Conservation (phyloP, 2,329 filamentous ascomycete genomes). For the Xylogone sp. region DNA sequence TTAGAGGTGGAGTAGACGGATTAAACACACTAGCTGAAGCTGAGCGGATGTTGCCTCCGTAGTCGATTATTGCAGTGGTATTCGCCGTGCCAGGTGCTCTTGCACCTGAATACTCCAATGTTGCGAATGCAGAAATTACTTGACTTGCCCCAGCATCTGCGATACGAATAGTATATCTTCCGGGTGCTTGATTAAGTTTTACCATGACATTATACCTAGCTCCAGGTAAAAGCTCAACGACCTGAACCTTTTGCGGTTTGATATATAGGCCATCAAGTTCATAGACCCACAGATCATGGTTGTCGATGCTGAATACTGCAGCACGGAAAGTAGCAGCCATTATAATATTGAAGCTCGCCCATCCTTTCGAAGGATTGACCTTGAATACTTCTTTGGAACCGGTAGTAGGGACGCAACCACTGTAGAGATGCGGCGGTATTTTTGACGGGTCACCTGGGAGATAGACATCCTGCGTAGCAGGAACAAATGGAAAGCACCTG, state of each 20-base stretch:
- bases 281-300: conserved; percentile 38
- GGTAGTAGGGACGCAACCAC: conserved; percentile 17
- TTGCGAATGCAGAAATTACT: conserved; percentile 31
- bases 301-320: conserved; percentile 32
- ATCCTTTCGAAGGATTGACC: conserved; percentile 29
- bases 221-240: conserved; percentile 19
- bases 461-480: conserved; percentile 8
- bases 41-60: background rate
- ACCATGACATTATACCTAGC: conserved; percentile 29
- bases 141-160: conserved; percentile 12
- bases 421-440: conserved; percentile 18
- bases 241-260: conserved; percentile 31
- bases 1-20: background rate
- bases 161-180: background rate
- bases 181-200: conserved; percentile 30
- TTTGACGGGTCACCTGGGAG: conserved; percentile 6
- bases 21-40: background rate
- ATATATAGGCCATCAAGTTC: conserved; percentile 39
- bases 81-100: background rate
- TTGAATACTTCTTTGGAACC: conserved; percentile 24
- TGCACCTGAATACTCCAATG: background rate
- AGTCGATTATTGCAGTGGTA: background rate
- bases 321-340: conserved; percentile 26
- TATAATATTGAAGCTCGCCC: conserved; percentile 34
- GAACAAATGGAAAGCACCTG: conserved; percentile 16